These are phyloP conservation scores for Phoenix roebelenii DNA, from an alignment of 176 grass and related monocot genomes.

Conservation along the genomic window DNA sequence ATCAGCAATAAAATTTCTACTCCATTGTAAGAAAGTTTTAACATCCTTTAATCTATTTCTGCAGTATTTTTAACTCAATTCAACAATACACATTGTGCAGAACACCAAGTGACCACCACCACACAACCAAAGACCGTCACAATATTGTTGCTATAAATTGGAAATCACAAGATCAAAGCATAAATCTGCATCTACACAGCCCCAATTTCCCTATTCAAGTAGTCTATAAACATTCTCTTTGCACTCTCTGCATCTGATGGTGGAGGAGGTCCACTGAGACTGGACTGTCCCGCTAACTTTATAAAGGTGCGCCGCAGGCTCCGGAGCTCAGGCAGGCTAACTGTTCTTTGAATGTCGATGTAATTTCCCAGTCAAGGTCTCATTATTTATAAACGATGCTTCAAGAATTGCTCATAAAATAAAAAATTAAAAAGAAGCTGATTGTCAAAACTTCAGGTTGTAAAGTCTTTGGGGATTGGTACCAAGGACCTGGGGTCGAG, in stretches of 20 bases:
- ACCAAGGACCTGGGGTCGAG: too few relatives aligned
- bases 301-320: conserved; percentile 81
- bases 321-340: conserved; percentile 77
- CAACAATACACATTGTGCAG: too few relatives aligned
- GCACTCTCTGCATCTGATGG: conserved; percentile 69
- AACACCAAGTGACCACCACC: too few relatives aligned
- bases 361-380: conserved; percentile 47
- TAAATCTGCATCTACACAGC: conserved; percentile 14
- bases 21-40: too few relatives aligned
- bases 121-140: too few relatives aligned
- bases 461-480: too few relatives aligned
- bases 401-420: not conserved
- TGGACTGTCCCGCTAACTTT: conserved; percentile 71
- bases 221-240: conserved; percentile 90
- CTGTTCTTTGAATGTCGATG: conserved; percentile 63
- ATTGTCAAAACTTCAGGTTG: not conserved
- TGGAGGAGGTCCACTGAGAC: conserved; percentile 70
- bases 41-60: too few relatives aligned
- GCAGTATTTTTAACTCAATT: too few relatives aligned
- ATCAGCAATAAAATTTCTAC: too few relatives aligned
- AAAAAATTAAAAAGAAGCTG: not conserved
- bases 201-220: conserved; percentile 75
- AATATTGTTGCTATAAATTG: too few relatives aligned
- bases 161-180: too few relatives aligned
- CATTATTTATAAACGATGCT: too few relatives aligned